phyloP scores from a whole-genome alignment of 192 early-diverging fungal genomes.

The Gonapodya prolifera region DNA sequence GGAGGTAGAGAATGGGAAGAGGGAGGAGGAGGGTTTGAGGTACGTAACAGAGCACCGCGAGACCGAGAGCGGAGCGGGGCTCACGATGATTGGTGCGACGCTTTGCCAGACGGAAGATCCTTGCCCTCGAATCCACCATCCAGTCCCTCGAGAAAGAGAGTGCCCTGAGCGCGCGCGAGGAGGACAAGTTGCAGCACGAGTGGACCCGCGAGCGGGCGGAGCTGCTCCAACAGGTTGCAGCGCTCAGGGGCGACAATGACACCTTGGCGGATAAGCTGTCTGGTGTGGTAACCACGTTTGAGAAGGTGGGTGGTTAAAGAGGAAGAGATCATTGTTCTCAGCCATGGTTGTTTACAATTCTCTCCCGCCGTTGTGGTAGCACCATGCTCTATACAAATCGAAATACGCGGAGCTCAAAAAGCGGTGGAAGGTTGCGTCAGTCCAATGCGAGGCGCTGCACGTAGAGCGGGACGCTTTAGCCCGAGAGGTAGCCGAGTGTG shows the following conservation, averaged over 20 bases:
- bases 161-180: background rate
- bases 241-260: background rate
- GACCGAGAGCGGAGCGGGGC: too few relatives aligned
- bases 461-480: background rate
- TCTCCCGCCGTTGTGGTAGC: background rate
- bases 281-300: background rate
- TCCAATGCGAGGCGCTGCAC: background rate
- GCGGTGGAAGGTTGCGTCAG: background rate
- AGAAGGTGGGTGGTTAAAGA: background rate
- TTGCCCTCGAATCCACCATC: background rate
- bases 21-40: background rate
- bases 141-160: background rate
- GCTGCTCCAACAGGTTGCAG: background rate
- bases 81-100: background rate
- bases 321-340: too few relatives aligned
- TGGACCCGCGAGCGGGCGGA: background rate
- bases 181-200: background rate
- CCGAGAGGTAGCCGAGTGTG: background rate
- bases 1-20: background rate
- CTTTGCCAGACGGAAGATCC: background rate
- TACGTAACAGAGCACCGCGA: too few relatives aligned
- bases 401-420: background rate
- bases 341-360: background rate
- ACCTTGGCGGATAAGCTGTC: background rate
- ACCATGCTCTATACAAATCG: background rate